These are phyloP conservation scores for Trichoderma sp. DNA, from an alignment of 2,329 filamentous ascomycete genomes.

Conservation along the genomic window DNA sequence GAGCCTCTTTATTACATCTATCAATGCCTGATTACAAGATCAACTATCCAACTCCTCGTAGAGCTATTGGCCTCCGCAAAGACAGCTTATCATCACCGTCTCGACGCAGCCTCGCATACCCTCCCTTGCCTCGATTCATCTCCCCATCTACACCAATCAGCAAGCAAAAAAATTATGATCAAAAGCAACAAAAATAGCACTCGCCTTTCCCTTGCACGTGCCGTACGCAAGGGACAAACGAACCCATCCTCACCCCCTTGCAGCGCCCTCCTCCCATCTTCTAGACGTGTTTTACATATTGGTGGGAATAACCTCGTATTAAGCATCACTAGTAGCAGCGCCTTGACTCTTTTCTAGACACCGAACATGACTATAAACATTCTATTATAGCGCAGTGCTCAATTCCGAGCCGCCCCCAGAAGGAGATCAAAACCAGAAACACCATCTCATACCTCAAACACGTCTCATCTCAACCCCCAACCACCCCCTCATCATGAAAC, in stretches of 20 bases:
- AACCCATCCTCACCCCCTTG: background rate
- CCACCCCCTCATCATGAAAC: constrained; percentile 11
- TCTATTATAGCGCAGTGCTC: background rate
- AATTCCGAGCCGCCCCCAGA: background rate
- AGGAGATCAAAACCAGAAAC: background rate
- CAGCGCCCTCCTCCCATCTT: background rate
- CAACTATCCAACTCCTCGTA: background rate
- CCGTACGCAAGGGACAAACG: background rate
- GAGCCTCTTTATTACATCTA: background rate
- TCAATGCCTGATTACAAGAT: too few relatives aligned
- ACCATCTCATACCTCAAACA: constrained; percentile 1
- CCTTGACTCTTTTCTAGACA: background rate
- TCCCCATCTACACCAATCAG: background rate
- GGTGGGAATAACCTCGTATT: background rate
- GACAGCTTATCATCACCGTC: background rate
- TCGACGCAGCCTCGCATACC: background rate
- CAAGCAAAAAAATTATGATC: background rate
- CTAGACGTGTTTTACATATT: background rate
- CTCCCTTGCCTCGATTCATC: background rate
- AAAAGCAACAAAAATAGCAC: background rate
- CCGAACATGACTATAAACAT: background rate
- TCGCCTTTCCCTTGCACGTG: background rate
- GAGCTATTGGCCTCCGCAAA: background rate
- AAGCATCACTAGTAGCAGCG: background rate
- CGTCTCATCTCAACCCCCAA: constrained; percentile 6